Evolutionary conservation across 2,329 filamentous ascomycete species (phyloP), one percentile per base, ranked within the genome.

Genomic region (Colletotrichum cordylinicola): DNA sequence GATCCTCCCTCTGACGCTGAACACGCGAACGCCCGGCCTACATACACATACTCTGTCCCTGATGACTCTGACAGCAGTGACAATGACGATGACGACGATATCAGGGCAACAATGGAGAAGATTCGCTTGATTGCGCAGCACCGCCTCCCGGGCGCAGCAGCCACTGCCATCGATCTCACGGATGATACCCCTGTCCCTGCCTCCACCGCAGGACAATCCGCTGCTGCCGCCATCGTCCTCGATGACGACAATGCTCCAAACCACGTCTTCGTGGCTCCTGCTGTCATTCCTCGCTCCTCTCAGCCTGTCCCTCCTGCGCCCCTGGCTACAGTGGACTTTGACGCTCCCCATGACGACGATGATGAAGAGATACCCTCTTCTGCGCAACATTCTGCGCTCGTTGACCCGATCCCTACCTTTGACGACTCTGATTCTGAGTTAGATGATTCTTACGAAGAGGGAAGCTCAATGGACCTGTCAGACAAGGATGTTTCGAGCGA

Each of bases 11-110:
- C 60, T 12, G 29, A 24, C 4, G 24, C 52, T 27, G 10, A n/a
- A 27, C 66, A 18, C 21, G 12, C 18, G 13, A 37, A 21, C 15
- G 18, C n/a, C 8, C 74, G 64, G 9, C 65, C 70, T 18, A 31
- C 70, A 27, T 88, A 88, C 66, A 80, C 81, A 27, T 88, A 88
- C 66, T 80, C 81, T 39, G 86, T 88, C 3, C 87, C 87, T 0
- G 87, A 88, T 67, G 86, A 87, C 10, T 81, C 80, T 7, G 85
- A 87, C 56, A 81, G 81, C 21, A 76, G 80, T 4, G 82, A 82
- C 72, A 31, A 79, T 0, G 78, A 77, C 21, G 82, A 80, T 21
- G 80, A 82, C 29, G 66, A 72, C 21, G 77, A 78, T 8, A n/a
- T 77, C 35, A 66, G 55, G n/a, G n/a, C 67, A 56, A 66, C 67